Evolutionary conservation across 2,329 filamentous ascomycete genomes (phyloP).

Genomic region (Didymella segeticola): DNA sequence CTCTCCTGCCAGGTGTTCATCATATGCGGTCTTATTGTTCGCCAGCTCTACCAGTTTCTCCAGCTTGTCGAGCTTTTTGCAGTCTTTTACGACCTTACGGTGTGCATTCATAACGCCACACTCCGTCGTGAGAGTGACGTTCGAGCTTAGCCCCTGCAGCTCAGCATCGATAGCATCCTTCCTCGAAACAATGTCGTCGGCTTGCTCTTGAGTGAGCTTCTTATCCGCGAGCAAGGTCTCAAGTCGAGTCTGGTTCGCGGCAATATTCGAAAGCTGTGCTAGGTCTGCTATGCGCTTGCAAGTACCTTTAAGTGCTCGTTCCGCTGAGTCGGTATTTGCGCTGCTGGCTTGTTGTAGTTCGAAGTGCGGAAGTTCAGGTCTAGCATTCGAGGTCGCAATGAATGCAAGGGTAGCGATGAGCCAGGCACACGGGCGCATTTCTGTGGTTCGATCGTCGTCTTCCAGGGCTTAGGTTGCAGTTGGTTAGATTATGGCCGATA

Average conservation of each 20-base stretch:
- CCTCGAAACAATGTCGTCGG: constrained; percentile 29
- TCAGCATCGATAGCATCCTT: constrained; percentile 28
- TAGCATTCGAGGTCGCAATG: neutral
- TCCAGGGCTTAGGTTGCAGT: too few relatives aligned
- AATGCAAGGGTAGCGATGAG: neutral
- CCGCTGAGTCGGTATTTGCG: neutral
- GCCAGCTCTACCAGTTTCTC: constrained; percentile 28
- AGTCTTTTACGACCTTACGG: constrained; percentile 24
- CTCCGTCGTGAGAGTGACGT: constrained; percentile 32
- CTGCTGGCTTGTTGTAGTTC: constrained; percentile 7
- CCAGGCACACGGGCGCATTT: constrained; percentile 6
- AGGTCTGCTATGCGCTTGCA: constrained; percentile 33
- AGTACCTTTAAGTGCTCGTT: constrained; percentile 1
- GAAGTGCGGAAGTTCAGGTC: constrained; percentile 8
- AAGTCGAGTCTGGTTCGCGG: constrained; percentile 36
- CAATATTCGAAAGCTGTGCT: constrained; percentile 31
- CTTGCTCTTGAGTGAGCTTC: constrained; percentile 30
- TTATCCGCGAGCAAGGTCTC: constrained; percentile 27
- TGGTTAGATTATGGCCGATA: neutral
- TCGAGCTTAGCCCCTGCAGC: constrained; percentile 30
- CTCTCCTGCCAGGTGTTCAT: constrained; percentile 21
- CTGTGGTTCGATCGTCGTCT: neutral
- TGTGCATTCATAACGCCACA: constrained; percentile 35
- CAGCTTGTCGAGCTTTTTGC: constrained; percentile 30
- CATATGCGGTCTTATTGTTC: constrained; percentile 29